Evolutionary conservation across 768 basidiomycete genomes (phyloP).

Genomic region (Termitomyces eurrhizus): DNA sequence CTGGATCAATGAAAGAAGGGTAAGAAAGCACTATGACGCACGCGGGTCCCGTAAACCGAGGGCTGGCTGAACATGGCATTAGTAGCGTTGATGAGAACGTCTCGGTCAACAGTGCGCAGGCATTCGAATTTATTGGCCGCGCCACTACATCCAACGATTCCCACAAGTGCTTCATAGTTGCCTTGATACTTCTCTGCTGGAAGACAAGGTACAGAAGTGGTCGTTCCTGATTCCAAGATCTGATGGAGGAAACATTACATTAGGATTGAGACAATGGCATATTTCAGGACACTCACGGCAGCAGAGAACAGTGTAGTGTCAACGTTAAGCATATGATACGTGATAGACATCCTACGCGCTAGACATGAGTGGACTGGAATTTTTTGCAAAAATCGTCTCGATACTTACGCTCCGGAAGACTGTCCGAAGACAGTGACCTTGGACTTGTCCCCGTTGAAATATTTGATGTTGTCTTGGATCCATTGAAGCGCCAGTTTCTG

Average conservation of each 20-base stretch:
- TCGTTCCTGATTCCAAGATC: constrained; percentile 43
- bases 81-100: constrained; percentile 16
- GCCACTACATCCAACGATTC: constrained; percentile 26
- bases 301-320: constrained; percentile 28
- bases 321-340: constrained; percentile 32
- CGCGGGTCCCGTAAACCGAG: constrained; percentile 15
- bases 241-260: constrained; percentile 11
- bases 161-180: constrained; percentile 37
- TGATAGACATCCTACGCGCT: constrained; percentile 23
- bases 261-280: neutral
- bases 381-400: constrained; percentile 19
- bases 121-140: constrained; percentile 25
- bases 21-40: neutral
- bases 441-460: constrained; percentile 40
- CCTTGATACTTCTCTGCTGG: constrained; percentile 25
- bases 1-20: neutral
- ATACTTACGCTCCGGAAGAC: constrained; percentile 46
- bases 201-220: constrained; percentile 26
- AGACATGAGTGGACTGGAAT: neutral
- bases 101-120: constrained; percentile 14
- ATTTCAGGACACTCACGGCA: constrained; percentile 19
- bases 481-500: constrained; percentile 42
- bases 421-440: constrained; percentile 53
- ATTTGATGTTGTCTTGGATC: constrained; percentile 56
- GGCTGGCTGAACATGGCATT: constrained; percentile 16